Base-by-base conservation (phyloP, 495 filamentous ascomycete genomes). In the Cercophora sp. region DNA sequence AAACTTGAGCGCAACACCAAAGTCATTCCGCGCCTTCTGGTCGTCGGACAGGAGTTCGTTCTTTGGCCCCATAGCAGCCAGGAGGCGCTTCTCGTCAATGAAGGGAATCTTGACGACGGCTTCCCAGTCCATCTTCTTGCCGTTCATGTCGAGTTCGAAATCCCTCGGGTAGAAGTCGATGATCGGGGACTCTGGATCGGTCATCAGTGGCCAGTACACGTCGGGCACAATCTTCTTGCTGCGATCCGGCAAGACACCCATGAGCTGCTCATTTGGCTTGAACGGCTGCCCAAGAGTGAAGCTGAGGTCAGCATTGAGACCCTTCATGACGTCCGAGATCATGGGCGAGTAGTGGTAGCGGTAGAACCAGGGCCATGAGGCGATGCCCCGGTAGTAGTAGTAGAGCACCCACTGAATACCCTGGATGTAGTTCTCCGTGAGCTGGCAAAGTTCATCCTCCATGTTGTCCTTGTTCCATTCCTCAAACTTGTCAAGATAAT, bases 91-190 rank as follows among this genome's bases (percentile, higher is more conserved):
- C 65, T 97, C 91, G 25, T 97, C 90, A 59, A 99, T 99, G 70
- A 99, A 99, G 0, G 94, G 94, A 56, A 99, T 97, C 71, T 96
- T 96, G 47, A 97, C 91, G 32, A 99, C 91, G 25, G 93, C 94
- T 62, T 99, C 94, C 94, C 94, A 99, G 58, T 97, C 94, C 90
- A 95, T 94, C 75, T 96, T 99, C 78, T 99, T 99, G 49, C 94
- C 94, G 60, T 97, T 96, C 92, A 97, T 96, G 63, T 99, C 94
- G 16, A 99, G 79, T 57, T 96, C 91, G 57, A 99, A 99, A 56
- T 97, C 92, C 51, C 92, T 81, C 23, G 94, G 94, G 62, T 99
- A 99, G 70, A 99, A 97, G 61, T 97, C 92, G 59, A 96, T 88
- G 66, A 99, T 97, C 10, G 94, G 91, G n/a, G 92, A 96, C 3